A percentile compares a stretch with the other conserved stretches of the same genome.
Evolutionary conservation across 2,329 filamentous ascomycete genomes (phyloP).

Genomic region (Nothophoma quercina): DNA sequence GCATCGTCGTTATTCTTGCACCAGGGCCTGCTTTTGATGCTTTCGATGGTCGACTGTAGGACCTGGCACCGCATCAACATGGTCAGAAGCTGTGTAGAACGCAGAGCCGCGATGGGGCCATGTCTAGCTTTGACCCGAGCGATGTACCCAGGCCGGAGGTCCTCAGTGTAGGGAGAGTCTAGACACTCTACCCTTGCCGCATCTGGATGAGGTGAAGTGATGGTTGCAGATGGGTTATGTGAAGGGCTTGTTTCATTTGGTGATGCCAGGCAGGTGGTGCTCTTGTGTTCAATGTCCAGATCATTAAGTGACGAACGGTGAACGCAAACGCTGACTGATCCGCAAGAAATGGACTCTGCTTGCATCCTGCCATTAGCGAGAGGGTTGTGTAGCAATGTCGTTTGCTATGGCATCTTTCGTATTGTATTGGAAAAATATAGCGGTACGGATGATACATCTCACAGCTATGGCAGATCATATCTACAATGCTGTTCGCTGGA

Average conservation of each 20-base stretch:
- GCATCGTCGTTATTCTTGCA: background rate
- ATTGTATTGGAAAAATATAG: no score
- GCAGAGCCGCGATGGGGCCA: background rate
- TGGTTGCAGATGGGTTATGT: background rate
- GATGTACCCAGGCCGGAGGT: background rate
- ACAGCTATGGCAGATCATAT: no score
- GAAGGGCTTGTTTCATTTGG: background rate
- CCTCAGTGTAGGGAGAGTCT: background rate
- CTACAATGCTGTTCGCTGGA: no score
- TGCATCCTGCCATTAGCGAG: background rate
- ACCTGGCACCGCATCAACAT: slow-evolving; percentile 26
- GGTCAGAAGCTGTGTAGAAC: slow-evolving; percentile 11
- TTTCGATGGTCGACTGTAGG: slow-evolving; percentile 8
- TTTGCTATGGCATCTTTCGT: no score
- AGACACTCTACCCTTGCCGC: background rate
- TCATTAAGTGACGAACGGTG: slow-evolving; percentile 9
- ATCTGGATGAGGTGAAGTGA: no score
- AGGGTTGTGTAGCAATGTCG: no score
- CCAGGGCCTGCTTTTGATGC: slow-evolving; percentile 5
- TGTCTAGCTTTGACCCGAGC: background rate
- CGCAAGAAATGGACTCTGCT: background rate
- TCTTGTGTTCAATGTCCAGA: background rate
- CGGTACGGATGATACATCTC: no score
- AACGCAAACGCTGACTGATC: slow-evolving; percentile 18
- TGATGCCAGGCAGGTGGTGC: background rate